Conservation (phyloP, 331 rosid genomes). For the Prunus yedoensis region DNA sequence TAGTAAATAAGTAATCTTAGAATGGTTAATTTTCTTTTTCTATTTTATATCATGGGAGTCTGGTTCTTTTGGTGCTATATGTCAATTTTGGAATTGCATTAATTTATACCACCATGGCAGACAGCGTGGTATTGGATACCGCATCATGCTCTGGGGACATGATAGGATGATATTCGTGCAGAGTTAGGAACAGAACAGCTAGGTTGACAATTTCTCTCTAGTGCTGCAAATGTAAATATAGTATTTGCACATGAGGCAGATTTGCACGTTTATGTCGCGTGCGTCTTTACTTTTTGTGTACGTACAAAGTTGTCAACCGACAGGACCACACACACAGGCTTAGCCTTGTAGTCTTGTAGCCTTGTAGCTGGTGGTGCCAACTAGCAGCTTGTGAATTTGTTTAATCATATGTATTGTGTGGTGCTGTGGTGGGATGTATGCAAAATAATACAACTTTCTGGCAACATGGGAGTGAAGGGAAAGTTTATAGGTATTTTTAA, state of each 20-base stretch:
- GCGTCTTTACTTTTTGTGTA: not conserved
- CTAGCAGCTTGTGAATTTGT: too few relatives aligned
- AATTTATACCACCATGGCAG: constrained; percentile 1
- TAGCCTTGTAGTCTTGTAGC: not conserved
- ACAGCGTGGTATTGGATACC: constrained; percentile 35
- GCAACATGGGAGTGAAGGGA: not conserved
- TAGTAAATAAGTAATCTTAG: not conserved
- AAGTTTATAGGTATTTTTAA: not conserved
- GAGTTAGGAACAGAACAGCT: constrained; percentile 29
- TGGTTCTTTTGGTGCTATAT: not conserved
- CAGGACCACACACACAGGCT: constrained; percentile 3
- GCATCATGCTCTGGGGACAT: constrained; percentile 28
- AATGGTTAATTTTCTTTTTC: not conserved
- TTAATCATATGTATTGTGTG: too few relatives aligned
- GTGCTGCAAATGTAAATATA: not conserved
- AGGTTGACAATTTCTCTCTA: constrained; percentile 41
- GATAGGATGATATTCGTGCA: constrained; percentile 28
- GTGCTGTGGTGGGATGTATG: not conserved
- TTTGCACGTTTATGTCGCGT: not conserved
- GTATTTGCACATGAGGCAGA: not conserved
- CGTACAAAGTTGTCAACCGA: not conserved
- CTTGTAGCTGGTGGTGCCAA: not conserved
- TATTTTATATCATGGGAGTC: not conserved
- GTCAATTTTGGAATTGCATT: not conserved
- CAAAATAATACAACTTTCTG: not conserved